phyloP scores from a whole-genome alignment of 352 stramenopile species.

The Pythium plurisporium region DNA sequence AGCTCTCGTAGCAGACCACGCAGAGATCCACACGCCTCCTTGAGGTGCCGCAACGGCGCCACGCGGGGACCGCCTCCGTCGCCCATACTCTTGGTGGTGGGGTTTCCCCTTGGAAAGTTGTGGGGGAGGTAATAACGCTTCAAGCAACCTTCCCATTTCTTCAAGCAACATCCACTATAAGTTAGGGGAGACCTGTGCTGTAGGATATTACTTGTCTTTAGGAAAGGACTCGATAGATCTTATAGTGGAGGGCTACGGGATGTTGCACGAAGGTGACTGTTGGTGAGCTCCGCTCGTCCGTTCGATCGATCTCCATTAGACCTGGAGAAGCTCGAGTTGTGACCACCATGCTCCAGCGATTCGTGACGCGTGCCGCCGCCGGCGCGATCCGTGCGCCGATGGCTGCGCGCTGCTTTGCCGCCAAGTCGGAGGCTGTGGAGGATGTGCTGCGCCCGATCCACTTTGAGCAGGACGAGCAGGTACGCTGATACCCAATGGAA shows the following conservation, averaged over 20 bases:
- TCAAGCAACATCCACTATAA: constrained; percentile 9
- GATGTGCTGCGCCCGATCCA: constrained; percentile 55
- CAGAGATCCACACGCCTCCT: constrained; percentile 41
- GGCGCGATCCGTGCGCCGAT: constrained; percentile 7
- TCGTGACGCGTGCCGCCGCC: constrained; percentile 14
- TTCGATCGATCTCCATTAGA: background rate
- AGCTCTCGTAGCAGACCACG: constrained; percentile 32
- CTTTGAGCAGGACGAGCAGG: constrained; percentile 61
- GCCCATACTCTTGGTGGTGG: background rate
- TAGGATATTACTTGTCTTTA: background rate
- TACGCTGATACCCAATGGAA: no score
- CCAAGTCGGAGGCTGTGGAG: constrained; percentile 7
- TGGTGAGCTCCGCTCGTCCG: constrained; percentile 6
- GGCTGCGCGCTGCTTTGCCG: constrained; percentile 21
- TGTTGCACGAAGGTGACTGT: constrained; percentile 17
- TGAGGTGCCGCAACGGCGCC: constrained; percentile 45
- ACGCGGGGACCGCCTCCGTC: constrained; percentile 7
- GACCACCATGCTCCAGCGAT: constrained; percentile 23
- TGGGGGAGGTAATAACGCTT: background rate
- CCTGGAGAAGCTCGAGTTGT: background rate
- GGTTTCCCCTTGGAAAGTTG: background rate
- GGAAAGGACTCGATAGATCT: background rate
- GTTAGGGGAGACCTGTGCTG: background rate
- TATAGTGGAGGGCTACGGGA: background rate
- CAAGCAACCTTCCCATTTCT: background rate